phyloP scores from a whole-genome alignment of 805 yeast species.

The Candida michaelii region DNA sequence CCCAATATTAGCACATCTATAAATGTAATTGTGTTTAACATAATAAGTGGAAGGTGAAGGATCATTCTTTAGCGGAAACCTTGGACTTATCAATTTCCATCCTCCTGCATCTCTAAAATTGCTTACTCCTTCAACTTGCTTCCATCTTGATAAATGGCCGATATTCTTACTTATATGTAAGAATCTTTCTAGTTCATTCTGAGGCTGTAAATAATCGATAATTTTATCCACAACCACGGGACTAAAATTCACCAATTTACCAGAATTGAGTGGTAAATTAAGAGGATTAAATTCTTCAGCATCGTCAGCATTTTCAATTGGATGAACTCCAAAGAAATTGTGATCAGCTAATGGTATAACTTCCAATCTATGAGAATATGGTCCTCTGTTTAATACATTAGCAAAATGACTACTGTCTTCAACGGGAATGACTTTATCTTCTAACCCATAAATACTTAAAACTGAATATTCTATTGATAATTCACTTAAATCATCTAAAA shows the following conservation, averaged over 20 bases:
- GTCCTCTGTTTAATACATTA: conserved; percentile 56
- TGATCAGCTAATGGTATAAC: conserved; percentile 76
- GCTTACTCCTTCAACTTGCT: conserved; percentile 60
- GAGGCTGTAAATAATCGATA: conserved; percentile 46
- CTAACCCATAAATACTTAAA: conserved; percentile 67
- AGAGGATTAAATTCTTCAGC: conserved; percentile 35
- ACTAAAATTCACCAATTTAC: conserved; percentile 56
- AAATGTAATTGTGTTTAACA: conserved; percentile 56
- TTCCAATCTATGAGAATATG: conserved; percentile 45
- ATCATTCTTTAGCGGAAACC: conserved; percentile 16
- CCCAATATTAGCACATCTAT: conserved; percentile 63
- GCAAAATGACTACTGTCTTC: conserved; percentile 62
- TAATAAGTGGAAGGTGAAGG: conserved; percentile 24
- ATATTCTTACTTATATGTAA: conserved; percentile 33
- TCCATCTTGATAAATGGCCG: conserved; percentile 55
- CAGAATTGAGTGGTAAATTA: conserved; percentile 44
- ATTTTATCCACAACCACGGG: conserved; percentile 50
- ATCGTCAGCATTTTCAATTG: conserved; percentile 33
- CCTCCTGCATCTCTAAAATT: conserved; percentile 86
- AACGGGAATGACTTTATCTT: conserved; percentile 65
- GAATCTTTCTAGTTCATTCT: conserved; percentile 55
- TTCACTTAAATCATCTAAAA: conserved; percentile 40
- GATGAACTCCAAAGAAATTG: conserved; percentile 61
- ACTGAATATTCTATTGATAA: conserved; percentile 52
- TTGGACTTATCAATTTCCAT: conserved; percentile 46